Base-by-base conservation (phyloP, 2,329 filamentous ascomycete species). In the Cercospora brassicicola region DNA sequence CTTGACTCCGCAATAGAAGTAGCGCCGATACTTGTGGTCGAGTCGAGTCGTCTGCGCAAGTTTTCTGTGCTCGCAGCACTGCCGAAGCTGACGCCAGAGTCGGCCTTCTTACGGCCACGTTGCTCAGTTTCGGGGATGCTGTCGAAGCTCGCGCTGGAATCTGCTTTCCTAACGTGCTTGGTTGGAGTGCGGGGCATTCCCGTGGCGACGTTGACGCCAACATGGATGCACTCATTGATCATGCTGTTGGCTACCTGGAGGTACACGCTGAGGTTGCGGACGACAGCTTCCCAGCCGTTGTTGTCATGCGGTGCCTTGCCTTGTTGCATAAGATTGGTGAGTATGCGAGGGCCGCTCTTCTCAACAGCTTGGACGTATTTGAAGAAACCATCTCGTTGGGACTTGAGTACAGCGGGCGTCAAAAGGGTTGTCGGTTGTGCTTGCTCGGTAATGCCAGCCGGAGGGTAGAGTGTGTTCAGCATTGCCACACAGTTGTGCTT, bases 391-490 rank as follows among this genome's bases (percentile, higher is more conserved):
- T 86, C 83, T n/a, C 88, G 85, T 73, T 90, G 87, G 11, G 81
- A 79, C 66, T 83, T 82, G 64, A 90, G 80, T 6, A 85, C 81
- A 28, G 82, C 77, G 3, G 80, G 77, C 8, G 84, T 86, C 67
- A 89, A 77, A 62, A 85, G 82, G 30, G 82, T 78, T 9, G 86
- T 87, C 4, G 85, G 86, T 53, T 81, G 81, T 15, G 63, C 57
- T 55, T 69, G 69, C 18, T 68, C 64, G 15, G 79, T 77, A 11
- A 82, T 81, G 51, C 85, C 81, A 11, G 71, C 67, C 2, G 88
- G 87, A 7, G 88, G 88, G 70, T 89, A 87, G 31, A 90, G 81
- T 9, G 88, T 90, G 78, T 90, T 90, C 61, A 90, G 84, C 84
- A 90, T 88, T 63, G 87, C 88, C 70, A 89, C 82, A 75, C 88